Percentiles rank a stretch among this genome's conserved stretches.
phyloP scores from a whole-genome alignment of 352 stramenopile species.

The Aphanomyces astaci region DNA sequence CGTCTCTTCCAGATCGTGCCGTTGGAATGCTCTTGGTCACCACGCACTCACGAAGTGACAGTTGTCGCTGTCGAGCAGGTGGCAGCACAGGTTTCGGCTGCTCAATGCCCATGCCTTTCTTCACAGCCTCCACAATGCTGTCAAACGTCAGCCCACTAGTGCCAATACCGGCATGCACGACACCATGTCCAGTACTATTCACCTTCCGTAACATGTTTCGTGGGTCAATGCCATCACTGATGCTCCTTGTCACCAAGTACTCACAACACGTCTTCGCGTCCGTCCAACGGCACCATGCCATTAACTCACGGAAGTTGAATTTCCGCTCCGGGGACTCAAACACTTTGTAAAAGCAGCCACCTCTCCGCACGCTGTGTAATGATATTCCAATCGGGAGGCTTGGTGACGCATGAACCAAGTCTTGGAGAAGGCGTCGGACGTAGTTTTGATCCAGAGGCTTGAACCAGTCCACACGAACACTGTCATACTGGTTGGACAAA shows the following conservation, averaged over 20 bases:
- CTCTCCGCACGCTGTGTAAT: neutral
- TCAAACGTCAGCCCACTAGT: neutral
- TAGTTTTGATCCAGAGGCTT: neutral
- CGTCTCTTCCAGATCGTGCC: neutral
- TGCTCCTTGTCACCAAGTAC: neutral
- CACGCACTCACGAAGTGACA: neutral
- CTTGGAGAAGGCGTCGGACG: neutral
- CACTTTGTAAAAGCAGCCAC: neutral
- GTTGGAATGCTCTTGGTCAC: neutral
- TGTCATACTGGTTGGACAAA: neutral
- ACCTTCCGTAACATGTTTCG: neutral
- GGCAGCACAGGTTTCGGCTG: neutral
- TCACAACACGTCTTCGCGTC: neutral
- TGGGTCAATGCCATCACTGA: constrained; percentile 10
- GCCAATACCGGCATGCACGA: neutral
- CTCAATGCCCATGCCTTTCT: too few species aligned
- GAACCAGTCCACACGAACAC: neutral
- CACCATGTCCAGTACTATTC: neutral
- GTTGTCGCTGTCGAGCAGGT: neutral
- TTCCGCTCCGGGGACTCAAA: neutral
- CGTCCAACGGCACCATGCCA: constrained; percentile 12
- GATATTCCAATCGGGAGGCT: neutral
- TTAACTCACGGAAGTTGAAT: constrained; percentile 10
- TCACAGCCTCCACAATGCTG: neutral
- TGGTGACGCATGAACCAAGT: neutral